These are phyloP conservation scores for Rhodotorula sp. DNA, from an alignment of 1,284 basidiomycete species.

Conservation along the genomic window DNA sequence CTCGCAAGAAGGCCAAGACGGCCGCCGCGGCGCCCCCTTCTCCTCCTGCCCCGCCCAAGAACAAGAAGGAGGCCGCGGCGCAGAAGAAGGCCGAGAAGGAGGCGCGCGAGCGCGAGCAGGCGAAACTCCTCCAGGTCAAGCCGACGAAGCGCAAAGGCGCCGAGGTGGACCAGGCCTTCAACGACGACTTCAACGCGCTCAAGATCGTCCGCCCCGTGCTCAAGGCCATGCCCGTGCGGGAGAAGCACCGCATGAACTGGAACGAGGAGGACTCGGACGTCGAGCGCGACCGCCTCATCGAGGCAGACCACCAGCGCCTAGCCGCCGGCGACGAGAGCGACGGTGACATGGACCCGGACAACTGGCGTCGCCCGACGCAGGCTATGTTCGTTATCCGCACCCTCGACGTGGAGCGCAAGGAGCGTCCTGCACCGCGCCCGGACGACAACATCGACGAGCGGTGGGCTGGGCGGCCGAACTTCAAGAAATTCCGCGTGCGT, in stretches of 20 bases:
- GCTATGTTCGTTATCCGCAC: constrained; percentile 36
- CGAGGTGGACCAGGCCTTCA: constrained; percentile 30
- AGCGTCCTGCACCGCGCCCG: constrained; percentile 6
- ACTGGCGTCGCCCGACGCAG: constrained; percentile 28
- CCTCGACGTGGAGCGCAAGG: constrained; percentile 18
- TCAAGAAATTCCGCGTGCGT: constrained; percentile 38
- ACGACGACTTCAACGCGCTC: constrained; percentile 43
- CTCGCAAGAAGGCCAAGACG: constrained; percentile 17
- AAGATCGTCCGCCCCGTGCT: constrained; percentile 38
- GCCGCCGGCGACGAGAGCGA: neutral
- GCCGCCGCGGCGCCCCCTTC: neutral
- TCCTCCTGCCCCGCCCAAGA: constrained; percentile 2
- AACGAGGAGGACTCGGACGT: constrained; percentile 37
- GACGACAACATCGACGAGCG: constrained; percentile 8
- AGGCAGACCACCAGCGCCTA: constrained; percentile 23
- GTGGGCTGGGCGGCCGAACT: constrained; percentile 35
- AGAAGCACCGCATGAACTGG: constrained; percentile 29
- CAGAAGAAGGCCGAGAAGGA: constrained; percentile 29
- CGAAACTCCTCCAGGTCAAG: constrained; percentile 33
- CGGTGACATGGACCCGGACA: constrained; percentile 27
- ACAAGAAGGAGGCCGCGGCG: constrained; percentile 25
- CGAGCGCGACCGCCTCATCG: constrained; percentile 28
- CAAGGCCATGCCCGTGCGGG: constrained; percentile 21
- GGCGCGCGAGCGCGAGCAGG: constrained; percentile 1
- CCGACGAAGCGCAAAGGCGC: constrained; percentile 28